Percentiles rank a stretch among this genome's conserved stretches.
These are phyloP conservation scores for Kodamaea arcana DNA, from an alignment of 1,139 yeast genomes.

Conservation along the genomic window DNA sequence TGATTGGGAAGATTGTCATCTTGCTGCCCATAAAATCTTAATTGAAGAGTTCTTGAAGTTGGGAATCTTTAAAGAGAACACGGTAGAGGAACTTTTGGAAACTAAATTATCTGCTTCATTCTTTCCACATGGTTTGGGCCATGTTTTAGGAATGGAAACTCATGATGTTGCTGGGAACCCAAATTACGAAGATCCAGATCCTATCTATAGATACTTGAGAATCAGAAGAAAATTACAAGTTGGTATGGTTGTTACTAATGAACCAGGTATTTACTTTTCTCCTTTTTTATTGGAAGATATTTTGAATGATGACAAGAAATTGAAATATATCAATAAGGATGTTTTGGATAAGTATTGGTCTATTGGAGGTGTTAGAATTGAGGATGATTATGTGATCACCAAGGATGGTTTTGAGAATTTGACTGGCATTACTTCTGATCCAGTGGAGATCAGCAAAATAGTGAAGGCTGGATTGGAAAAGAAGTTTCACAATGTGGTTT, in stretches of 20 bases:
- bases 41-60: conserved; percentile 66
- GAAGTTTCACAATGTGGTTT: conserved; percentile 59
- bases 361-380: conserved; percentile 94
- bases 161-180: conserved; percentile 93
- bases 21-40: conserved; percentile 72
- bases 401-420: conserved; percentile 72
- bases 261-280: conserved; percentile 92
- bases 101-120: conserved; percentile 73
- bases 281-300: conserved; percentile 71
- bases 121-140: conserved; percentile 96
- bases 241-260: conserved; percentile 90
- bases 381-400: conserved; percentile 84
- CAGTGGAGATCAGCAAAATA: conserved; percentile 72
- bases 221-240: conserved; percentile 66
- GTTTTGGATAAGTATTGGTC: conserved; percentile 75
- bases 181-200: conserved; percentile 78
- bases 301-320: conserved; percentile 52
- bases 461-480: conserved; percentile 70
- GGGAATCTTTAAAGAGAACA: conserved; percentile 68
- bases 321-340: conserved; percentile 59
- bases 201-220: conserved; percentile 71
- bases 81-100: conserved; percentile 62
- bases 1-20: conserved; percentile 80
- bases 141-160: conserved; percentile 88
- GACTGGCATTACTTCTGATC: conserved; percentile 80